These are phyloP conservation scores for Pseudopithomyces chartarum DNA, from an alignment of 2,329 filamentous ascomycete species.

Conservation along the genomic window DNA sequence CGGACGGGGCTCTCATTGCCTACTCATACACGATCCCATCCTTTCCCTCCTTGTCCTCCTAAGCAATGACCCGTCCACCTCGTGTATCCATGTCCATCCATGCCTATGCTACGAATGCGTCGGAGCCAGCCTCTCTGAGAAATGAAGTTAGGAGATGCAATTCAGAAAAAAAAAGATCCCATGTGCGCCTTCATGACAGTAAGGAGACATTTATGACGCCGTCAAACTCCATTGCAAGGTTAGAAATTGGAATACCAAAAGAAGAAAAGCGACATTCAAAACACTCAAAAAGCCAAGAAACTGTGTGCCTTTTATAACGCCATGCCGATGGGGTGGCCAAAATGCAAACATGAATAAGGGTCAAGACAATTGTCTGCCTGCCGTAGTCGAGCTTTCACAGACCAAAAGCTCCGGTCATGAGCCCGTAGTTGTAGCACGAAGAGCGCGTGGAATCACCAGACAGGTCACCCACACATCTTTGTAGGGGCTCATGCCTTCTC, in stretches of 20 bases:
- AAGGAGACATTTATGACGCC: conserved; percentile 23
- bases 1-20: conserved; percentile 23
- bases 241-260: conserved; percentile 23
- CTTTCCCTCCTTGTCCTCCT: background rate
- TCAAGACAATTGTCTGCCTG: conserved; percentile 18
- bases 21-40: conserved; percentile 5
- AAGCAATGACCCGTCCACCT: background rate
- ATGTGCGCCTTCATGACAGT: conserved; percentile 28
- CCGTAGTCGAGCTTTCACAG: background rate
- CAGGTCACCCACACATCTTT: conserved; percentile 22
- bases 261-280: conserved; percentile 24
- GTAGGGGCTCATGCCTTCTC: conserved; percentile 31
- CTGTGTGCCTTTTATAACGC: conserved; percentile 43
- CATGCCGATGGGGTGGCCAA: conserved; percentile 34
- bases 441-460: conserved; percentile 22
- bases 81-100: conserved; percentile 27
- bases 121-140: conserved; percentile 36
- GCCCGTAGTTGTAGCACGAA: background rate
- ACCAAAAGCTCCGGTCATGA: background rate
- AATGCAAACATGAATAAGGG: conserved; percentile 41
- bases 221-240: conserved; percentile 30
- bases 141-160: conserved; percentile 35
- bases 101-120: conserved; percentile 35
- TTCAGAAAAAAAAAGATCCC: conserved; percentile 20
- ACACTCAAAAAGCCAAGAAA: conserved; percentile 27